Percentiles rank a stretch among this genome's conserved stretches.
phyloP scores from a whole-genome alignment of 352 stramenopile species.

The Phytopythium cucurbitacearum region DNA sequence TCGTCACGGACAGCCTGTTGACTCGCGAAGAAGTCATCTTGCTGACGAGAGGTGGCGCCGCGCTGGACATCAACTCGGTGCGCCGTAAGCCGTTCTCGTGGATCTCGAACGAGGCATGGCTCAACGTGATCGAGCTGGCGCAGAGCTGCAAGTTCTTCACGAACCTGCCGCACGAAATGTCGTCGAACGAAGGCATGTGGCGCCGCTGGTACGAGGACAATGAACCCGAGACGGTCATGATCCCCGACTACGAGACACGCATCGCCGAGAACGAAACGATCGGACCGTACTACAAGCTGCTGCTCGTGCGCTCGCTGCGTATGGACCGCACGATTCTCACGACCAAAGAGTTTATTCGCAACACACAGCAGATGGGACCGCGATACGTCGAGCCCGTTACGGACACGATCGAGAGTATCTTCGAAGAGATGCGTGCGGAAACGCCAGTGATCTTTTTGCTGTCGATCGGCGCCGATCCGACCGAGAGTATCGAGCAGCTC shows the following conservation, averaged over 20 bases:
- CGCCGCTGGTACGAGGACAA: conserved; percentile 98
- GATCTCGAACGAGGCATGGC: conserved; percentile 97
- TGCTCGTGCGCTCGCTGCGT: conserved; percentile 95
- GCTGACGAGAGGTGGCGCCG: conserved; percentile 93
- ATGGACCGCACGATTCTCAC: conserved; percentile 97
- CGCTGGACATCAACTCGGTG: conserved; percentile 96
- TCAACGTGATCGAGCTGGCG: conserved; percentile 96
- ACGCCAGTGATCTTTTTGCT: conserved; percentile 98
- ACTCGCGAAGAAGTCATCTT: conserved; percentile 93
- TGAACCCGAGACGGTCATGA: conserved; percentile 93
- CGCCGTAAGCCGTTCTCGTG: conserved; percentile 95
- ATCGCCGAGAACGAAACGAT: conserved; percentile 92
- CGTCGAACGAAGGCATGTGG: conserved; percentile 95
- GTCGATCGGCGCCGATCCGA: conserved; percentile 96
- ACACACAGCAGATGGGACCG: conserved; percentile 95
- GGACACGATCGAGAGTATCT: conserved; percentile 98
- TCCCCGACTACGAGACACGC: conserved; percentile 94
- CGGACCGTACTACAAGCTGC: conserved; percentile 95
- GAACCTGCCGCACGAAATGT: conserved; percentile 96
- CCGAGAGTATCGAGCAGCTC: conserved; percentile 96
- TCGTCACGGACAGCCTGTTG: conserved; percentile 93
- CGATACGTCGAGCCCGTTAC: conserved; percentile 98
- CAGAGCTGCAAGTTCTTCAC: conserved; percentile 96
- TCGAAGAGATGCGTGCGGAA: conserved; percentile 93
- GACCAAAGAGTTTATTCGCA: conserved; percentile 97